Conservation (phyloP, 768 basidiomycete genomes). For the Imleria badia region DNA sequence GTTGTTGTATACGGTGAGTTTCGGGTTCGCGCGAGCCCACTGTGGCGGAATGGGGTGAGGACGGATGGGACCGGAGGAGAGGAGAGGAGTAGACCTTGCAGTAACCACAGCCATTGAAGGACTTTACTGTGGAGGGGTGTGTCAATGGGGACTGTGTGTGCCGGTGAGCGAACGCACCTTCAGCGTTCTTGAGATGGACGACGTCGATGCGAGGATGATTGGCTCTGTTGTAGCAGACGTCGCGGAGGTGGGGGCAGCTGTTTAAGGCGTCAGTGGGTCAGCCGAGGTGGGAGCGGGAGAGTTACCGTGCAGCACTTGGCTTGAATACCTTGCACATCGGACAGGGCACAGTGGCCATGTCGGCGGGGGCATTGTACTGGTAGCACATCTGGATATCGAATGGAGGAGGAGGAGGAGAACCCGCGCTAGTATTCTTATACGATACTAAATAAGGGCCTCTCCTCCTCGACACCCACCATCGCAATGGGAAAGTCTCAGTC, state of each 20-base stretch:
- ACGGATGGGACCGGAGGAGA: conserved; percentile 19
- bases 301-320: conserved; percentile 55
- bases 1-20: conserved; percentile 59
- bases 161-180: conserved; percentile 53
- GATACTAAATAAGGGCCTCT: conserved; percentile 32
- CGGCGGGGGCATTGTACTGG: conserved; percentile 60
- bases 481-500: conserved; percentile 97
- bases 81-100: conserved; percentile 65
- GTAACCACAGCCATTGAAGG: conserved; percentile 84
- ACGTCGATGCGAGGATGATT: conserved; percentile 77
- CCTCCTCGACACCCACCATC: conserved; percentile 22
- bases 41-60: conserved; percentile 36
- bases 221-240: conserved; percentile 72
- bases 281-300: conserved; percentile 8
- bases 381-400: conserved; percentile 58
- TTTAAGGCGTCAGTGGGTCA: conserved; percentile 18
- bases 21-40: conserved; percentile 71
- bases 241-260: conserved; percentile 77
- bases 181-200: conserved; percentile 81
- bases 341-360: conserved; percentile 66
- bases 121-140: conserved; percentile 52
- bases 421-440: conserved; percentile 30
- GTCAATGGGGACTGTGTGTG: conserved; percentile 10
- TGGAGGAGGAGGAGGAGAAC: conserved; percentile 26
- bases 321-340: conserved; percentile 86